Percentiles rank a stretch among this genome's conserved stretches.
phyloP scores from a whole-genome alignment of 495 filamentous ascomycete genomes.

The Chaetomium fimeti region DNA sequence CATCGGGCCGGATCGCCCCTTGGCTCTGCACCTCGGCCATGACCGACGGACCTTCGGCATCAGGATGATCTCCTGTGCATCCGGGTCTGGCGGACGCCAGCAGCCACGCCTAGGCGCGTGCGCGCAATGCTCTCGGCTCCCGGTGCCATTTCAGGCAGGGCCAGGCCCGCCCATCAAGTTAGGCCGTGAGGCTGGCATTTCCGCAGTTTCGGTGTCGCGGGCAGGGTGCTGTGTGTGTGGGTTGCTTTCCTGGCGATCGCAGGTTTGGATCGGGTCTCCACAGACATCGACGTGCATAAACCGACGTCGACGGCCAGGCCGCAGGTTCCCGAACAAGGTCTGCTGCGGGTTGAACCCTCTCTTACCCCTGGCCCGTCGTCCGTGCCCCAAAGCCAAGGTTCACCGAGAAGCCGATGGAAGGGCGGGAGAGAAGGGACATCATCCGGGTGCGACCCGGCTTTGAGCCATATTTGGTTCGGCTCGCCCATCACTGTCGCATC shows the following conservation, averaged over 20 bases:
- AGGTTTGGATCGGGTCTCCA: slow-evolving; percentile 9
- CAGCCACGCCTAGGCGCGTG: neutral
- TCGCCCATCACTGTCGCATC: slow-evolving; percentile 21
- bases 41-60: slow-evolving; percentile 19
- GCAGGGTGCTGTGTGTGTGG: slow-evolving; percentile 4
- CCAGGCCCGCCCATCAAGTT: neutral
- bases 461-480: slow-evolving; percentile 27
- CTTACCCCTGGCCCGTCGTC: slow-evolving; percentile 9
- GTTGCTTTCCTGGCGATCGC: neutral
- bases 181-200: slow-evolving; percentile 5
- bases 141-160: neutral
- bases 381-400: slow-evolving; percentile 21
- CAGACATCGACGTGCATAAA: slow-evolving; percentile 25
- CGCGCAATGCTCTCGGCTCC: neutral
- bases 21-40: slow-evolving; percentile 21
- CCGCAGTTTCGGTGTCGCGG: neutral
- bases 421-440: slow-evolving; percentile 23
- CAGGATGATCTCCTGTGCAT: slow-evolving; percentile 8
- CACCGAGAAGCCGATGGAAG: slow-evolving; percentile 20
- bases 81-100: neutral
- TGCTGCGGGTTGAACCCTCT: slow-evolving; percentile 16
- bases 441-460: slow-evolving; percentile 27
- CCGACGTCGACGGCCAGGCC: slow-evolving; percentile 13
- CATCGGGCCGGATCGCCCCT: slow-evolving; percentile 24
- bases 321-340: slow-evolving; percentile 23